These are phyloP conservation scores for Colletotrichum simmondsii DNA, from an alignment of 2,329 filamentous ascomycete genomes.

Conservation along the genomic window DNA sequence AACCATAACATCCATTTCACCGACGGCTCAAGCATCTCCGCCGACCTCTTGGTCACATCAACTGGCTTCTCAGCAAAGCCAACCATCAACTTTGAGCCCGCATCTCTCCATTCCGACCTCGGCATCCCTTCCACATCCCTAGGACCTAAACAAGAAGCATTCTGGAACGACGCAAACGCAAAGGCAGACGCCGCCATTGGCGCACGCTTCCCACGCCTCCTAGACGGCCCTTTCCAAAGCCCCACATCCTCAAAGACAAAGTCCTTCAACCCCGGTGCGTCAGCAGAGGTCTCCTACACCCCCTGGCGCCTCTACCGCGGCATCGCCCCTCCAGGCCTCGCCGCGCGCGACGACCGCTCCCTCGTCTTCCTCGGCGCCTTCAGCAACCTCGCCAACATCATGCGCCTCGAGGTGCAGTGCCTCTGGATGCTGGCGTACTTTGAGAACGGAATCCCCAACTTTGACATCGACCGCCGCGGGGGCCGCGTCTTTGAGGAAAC, in stretches of 20 bases:
- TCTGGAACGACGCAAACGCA: slow-evolving; percentile 34
- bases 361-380: slow-evolving; percentile 61
- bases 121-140: slow-evolving; percentile 36
- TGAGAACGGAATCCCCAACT: slow-evolving; percentile 51
- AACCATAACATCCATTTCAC: slow-evolving; percentile 58
- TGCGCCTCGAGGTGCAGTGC: slow-evolving; percentile 58
- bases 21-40: slow-evolving; percentile 53
- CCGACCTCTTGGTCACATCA: slow-evolving; percentile 56
- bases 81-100: slow-evolving; percentile 36
- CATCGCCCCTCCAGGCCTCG: slow-evolving; percentile 38
- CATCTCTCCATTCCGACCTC: slow-evolving; percentile 33
- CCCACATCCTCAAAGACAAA: slow-evolving; percentile 26
- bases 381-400: slow-evolving; percentile 55
- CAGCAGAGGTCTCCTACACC: slow-evolving; percentile 32
- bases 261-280: slow-evolving; percentile 33
- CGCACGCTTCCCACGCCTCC: slow-evolving; percentile 31
- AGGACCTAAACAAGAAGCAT: slow-evolving; percentile 12
- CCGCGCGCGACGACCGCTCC: slow-evolving; percentile 51
- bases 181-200: slow-evolving; percentile 35
- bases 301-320: slow-evolving; percentile 42
- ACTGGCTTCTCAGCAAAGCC: slow-evolving; percentile 40
- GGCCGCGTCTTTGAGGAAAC: slow-evolving; percentile 46
- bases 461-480: slow-evolving; percentile 12
- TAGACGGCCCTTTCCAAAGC: slow-evolving; percentile 26
- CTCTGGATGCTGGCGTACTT: slow-evolving; percentile 70